These are phyloP conservation scores for Malassezia sp. DNA, from an alignment of 1,284 basidiomycete genomes.

Conservation along the genomic window DNA sequence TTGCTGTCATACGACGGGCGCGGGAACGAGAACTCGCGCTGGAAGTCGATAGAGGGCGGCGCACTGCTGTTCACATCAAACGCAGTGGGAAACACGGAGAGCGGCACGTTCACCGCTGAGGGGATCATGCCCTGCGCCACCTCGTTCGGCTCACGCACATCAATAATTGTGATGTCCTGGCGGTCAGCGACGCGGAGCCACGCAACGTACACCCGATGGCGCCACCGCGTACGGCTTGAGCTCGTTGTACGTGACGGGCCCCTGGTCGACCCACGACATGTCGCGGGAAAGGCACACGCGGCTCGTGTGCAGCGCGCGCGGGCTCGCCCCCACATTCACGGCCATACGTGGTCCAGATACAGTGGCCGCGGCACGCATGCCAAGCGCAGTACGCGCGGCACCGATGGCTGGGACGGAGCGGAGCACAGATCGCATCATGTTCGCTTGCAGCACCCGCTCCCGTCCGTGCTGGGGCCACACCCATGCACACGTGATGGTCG, in stretches of 20 bases:
- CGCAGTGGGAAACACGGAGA: constrained; percentile 64
- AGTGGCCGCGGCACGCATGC: no score
- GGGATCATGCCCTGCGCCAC: constrained; percentile 89
- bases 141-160: constrained; percentile 89
- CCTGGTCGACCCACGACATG: constrained; percentile 27
- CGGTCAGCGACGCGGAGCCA: no score
- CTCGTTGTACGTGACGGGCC: constrained; percentile 63
- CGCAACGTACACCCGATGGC: constrained; percentile 61
- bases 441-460: no score
- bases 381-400: no score
- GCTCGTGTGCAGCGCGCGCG: background rate
- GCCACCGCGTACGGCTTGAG: constrained; percentile 69
- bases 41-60: constrained; percentile 37
- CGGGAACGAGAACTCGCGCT: constrained; percentile 60
- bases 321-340: no score
- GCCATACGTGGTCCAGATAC: no score
- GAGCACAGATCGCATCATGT: no score
- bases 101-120: constrained; percentile 81
- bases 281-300: constrained; percentile 7
- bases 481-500: constrained; percentile 9
- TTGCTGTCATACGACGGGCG: constrained; percentile 68
- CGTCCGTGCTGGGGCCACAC: no score
- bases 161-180: constrained; percentile 34
- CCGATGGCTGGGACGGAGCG: no score
- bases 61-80: constrained; percentile 55